Conservation (phyloP, 176 grass and related monocot genomes). For the Triticum aestivum region IWGSC_CS_RefSeq_v2.1 NC_057801.1:459258388-459258887, state of each 20-base stretch:
- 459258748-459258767: too few species aligned
- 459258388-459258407: background rate
- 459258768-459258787: too few species aligned
- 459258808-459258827: background rate
- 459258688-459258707: too few species aligned
- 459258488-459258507: background rate
- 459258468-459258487: background rate
- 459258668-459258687: background rate
- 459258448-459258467: background rate
- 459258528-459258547: background rate
- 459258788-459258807: background rate
- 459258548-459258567: background rate
- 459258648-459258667: background rate
- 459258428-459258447: background rate
- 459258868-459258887: background rate
- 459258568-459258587: background rate
- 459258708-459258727: background rate
- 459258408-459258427: slow-evolving; percentile 1
- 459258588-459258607: background rate
- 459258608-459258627: background rate
- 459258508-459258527: background rate
- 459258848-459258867: background rate
- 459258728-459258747: too few species aligned
- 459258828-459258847: too few species aligned
- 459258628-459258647: background rate